A percentile compares a stretch with the other conserved stretches of the same genome.
phyloP scores from a whole-genome alignment of 352 stramenopile genomes.

The Phytopythium aichiense region DNA sequence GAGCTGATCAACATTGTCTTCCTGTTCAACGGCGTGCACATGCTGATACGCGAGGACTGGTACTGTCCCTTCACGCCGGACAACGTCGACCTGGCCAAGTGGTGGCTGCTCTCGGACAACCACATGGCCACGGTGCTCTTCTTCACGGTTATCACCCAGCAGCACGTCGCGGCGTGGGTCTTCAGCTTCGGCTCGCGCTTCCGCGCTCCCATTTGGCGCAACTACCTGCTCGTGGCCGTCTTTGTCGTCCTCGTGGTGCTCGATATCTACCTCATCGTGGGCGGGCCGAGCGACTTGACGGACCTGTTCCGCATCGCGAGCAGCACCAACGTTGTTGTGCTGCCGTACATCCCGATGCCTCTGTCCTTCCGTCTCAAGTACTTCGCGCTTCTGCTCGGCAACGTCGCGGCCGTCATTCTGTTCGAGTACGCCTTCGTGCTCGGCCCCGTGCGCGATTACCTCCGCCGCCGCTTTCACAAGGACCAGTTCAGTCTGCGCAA shows the following conservation, averaged over 20 bases:
- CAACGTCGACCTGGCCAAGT: slow-evolving; percentile 35
- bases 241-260: slow-evolving; percentile 16
- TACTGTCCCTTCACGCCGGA: slow-evolving; percentile 42
- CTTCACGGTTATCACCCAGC: slow-evolving; percentile 22
- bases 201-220: slow-evolving; percentile 23
- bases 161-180: slow-evolving; percentile 19
- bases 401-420: slow-evolving; percentile 28
- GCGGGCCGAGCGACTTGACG: slow-evolving; percentile 20
- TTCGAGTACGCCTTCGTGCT: slow-evolving; percentile 42
- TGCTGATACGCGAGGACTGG: slow-evolving; percentile 27
- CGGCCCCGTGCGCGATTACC: slow-evolving; percentile 40
- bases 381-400: slow-evolving; percentile 27
- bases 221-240: slow-evolving; percentile 25
- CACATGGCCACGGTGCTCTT: slow-evolving; percentile 32
- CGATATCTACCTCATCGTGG: slow-evolving; percentile 25
- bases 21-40: slow-evolving; percentile 23
- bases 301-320: slow-evolving; percentile 43
- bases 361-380: slow-evolving; percentile 32
- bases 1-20: slow-evolving; percentile 52
- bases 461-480: slow-evolving; percentile 48
- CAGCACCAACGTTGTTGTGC: slow-evolving; percentile 40
- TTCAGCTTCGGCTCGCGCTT: slow-evolving; percentile 41
- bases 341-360: slow-evolving; percentile 48
- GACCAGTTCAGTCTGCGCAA: slow-evolving; percentile 41
- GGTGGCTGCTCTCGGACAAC: slow-evolving; percentile 45